Conservation (phyloP, 2,329 filamentous ascomycete species). For the Didymella keratinophila region DNA sequence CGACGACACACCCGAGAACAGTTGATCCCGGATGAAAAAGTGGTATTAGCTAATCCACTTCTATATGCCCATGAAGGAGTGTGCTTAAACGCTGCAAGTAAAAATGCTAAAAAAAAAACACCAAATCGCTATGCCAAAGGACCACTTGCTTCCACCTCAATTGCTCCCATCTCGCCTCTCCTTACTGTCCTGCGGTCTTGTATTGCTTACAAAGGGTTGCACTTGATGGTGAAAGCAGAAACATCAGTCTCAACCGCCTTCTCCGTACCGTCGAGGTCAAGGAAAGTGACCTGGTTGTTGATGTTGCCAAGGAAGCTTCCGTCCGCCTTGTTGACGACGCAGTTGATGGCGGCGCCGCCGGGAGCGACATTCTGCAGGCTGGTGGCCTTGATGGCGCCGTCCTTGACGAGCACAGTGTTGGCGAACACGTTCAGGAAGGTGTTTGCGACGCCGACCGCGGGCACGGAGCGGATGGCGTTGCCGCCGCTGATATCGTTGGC, state of each 20-base stretch:
- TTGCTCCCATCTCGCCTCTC: background rate
- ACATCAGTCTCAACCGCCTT: constrained; percentile 29
- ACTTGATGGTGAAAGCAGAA: constrained; percentile 25
- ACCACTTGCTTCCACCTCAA: background rate
- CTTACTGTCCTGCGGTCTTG: background rate
- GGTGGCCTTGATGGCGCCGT: constrained; percentile 26
- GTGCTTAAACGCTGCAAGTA: constrained; percentile 6
- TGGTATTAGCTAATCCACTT: constrained; percentile 19
- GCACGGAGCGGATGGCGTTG: constrained; percentile 18
- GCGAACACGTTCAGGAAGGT: constrained; percentile 23
- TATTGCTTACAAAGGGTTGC: constrained; percentile 6
- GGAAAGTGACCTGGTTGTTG: constrained; percentile 27
- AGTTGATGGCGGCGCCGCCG: constrained; percentile 14
- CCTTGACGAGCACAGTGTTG: constrained; percentile 20
- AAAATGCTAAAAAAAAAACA: background rate
- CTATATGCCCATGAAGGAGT: constrained; percentile 11
- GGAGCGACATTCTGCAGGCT: constrained; percentile 26
- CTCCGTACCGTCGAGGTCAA: constrained; percentile 24
- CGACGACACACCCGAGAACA: background rate
- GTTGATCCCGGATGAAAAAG: constrained; percentile 4
- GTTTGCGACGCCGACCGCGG: constrained; percentile 14
- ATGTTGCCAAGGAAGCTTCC: constrained; percentile 8
- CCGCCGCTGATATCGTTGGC: constrained; percentile 31
- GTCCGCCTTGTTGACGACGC: constrained; percentile 20
- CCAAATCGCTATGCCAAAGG: constrained; percentile 19